Base-by-base conservation (phyloP, 208 protist species). In the Crithidia fasciculata region DNA sequence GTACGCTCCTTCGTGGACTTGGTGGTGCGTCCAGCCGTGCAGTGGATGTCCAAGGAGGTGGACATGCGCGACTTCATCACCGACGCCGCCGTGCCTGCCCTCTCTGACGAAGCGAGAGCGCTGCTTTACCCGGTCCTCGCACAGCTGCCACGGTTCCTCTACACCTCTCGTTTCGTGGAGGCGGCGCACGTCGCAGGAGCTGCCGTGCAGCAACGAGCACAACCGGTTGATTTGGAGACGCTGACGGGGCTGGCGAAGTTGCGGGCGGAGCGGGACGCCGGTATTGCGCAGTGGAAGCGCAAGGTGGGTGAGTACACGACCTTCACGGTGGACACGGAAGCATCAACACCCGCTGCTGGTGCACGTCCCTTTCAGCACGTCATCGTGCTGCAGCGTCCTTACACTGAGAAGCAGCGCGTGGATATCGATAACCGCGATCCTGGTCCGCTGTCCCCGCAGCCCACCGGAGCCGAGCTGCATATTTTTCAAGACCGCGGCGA, bases 401-500 rank as follows among this genome's bases (percentile, higher is more conserved):
- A 83, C 65, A 66, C 78, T 4, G 70, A 77, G 8, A 91, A 90
- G 64, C 39, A 59, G 58, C 72, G 76, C n/a, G 54, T 90, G 40
- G 78, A 76, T 40, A 47, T 83, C 8, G 78, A 91, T 61, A 74
- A 84, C 70, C 52, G 74, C n/a, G 69, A 89, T 41, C 68, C 66
- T 16, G 78, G 84, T 15, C 78, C 74, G 63, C 72, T 71, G 41
- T 12, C 55, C 13, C 83, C 83, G 19, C 79, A 84, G 74, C 87
- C 89, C 12, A 84, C 89, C 36, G 76, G 74, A 16, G 85, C 84
- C 2, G 84, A 93, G 72, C 57, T 96, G 54, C 89, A 94, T 64
- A 66, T 94, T 13, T 57, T 88, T 43, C 81, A 64, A 5, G 92
- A 96, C 67, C 74, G 72, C 28, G 92, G 92, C 10, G 92, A 96